phyloP scores from a whole-genome alignment of 805 yeast species.

The Wickerhamiella hasegawae region DNA sequence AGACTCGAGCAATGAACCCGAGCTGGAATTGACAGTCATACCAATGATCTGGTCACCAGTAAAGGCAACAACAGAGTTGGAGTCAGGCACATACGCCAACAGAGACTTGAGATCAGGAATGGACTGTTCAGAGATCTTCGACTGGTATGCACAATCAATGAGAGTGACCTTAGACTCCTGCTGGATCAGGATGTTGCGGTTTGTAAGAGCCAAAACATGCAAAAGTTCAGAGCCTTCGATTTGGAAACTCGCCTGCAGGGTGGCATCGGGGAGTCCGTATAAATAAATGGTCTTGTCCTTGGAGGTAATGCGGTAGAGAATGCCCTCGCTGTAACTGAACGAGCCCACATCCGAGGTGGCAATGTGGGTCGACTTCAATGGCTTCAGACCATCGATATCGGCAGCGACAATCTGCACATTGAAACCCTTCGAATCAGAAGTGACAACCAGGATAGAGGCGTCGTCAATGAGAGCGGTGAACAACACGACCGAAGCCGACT shows the following conservation, averaged over 20 bases:
- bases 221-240: slow-evolving; percentile 3
- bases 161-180: slow-evolving; percentile 5
- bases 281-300: neutral
- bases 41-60: slow-evolving; percentile 9
- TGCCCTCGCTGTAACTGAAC: slow-evolving; percentile 5
- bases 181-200: slow-evolving; percentile 7
- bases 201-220: slow-evolving; percentile 10
- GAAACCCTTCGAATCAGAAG: neutral
- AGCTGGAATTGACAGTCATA: slow-evolving; percentile 11
- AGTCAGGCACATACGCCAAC: slow-evolving; percentile 7
- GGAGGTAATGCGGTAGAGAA: slow-evolving; percentile 4
- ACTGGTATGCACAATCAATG: slow-evolving; percentile 11
- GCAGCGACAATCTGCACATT: neutral
- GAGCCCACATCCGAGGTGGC: neutral
- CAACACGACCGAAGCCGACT: neutral
- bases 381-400: neutral
- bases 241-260: slow-evolving; percentile 3
- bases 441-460: neutral
- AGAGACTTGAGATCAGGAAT: slow-evolving; percentile 2
- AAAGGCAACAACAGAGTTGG: slow-evolving; percentile 8
- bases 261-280: slow-evolving; percentile 5
- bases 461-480: slow-evolving; percentile 5
- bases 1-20: slow-evolving; percentile 13
- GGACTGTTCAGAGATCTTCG: slow-evolving; percentile 6
- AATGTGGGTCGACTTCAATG: neutral